Conservation (phyloP, 768 basidiomycete genomes). For the Mrakia frigida region DNA sequence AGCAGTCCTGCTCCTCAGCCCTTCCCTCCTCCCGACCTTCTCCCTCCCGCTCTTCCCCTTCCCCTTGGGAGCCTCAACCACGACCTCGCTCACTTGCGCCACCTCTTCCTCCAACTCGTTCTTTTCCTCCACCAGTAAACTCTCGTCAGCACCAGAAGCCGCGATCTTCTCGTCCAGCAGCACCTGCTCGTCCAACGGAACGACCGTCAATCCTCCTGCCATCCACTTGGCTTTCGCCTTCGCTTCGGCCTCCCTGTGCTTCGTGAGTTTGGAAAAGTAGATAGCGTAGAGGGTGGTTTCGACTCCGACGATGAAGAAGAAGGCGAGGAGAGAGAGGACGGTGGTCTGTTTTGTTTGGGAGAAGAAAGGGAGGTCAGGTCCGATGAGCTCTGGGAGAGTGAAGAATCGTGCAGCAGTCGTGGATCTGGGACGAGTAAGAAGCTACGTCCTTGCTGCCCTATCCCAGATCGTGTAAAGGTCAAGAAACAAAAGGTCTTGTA, state of each 20-base stretch:
- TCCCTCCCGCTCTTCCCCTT: constrained; percentile 18
- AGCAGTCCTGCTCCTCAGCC: neutral
- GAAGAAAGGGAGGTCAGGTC: neutral
- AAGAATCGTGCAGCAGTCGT: too few species aligned
- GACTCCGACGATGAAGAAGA: constrained; percentile 24
- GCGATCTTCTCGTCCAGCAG: neutral
- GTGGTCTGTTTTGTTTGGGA: constrained; percentile 2
- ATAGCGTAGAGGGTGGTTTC: constrained; percentile 32
- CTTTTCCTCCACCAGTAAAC: too few species aligned
- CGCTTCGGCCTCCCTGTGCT: neutral
- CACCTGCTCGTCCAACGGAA: neutral
- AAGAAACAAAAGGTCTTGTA: neutral
- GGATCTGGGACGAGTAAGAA: too few species aligned
- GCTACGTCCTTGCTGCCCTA: too few species aligned
- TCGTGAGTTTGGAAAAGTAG: constrained; percentile 22
- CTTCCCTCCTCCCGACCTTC: neutral
- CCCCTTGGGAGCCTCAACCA: constrained; percentile 21
- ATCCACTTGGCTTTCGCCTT: constrained; percentile 15
- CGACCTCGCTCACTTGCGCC: constrained; percentile 17
- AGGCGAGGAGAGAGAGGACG: constrained; percentile 28
- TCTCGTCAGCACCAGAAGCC: neutral
- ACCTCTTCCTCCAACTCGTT: neutral
- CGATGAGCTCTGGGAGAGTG: neutral
- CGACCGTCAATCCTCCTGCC: constrained; percentile 16
- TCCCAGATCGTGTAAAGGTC: too few species aligned